Percentiles rank a stretch among this genome's conserved stretches.
Evolutionary conservation across 2,329 filamentous ascomycete species (phyloP).

Genomic region (Calonectria crousiana): DNA sequence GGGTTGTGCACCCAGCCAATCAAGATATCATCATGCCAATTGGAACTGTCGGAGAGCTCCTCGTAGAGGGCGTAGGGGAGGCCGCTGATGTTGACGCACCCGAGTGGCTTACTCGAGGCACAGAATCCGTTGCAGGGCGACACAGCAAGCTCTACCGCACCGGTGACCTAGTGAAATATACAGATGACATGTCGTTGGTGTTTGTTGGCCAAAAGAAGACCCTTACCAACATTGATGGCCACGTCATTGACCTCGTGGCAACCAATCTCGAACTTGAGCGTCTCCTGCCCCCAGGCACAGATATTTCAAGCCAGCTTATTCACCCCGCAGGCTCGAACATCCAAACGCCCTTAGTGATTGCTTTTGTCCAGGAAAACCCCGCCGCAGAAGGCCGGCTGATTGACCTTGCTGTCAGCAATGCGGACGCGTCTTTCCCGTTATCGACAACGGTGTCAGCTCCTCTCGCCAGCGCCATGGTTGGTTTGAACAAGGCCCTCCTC

Average conservation of each 20-base stretch:
- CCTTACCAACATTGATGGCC: slow-evolving; percentile 39
- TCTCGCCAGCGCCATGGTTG: slow-evolving; percentile 36
- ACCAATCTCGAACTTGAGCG: slow-evolving; percentile 39
- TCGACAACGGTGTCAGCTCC: slow-evolving; percentile 29
- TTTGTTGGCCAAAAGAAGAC: slow-evolving; percentile 40
- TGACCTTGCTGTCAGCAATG: slow-evolving; percentile 21
- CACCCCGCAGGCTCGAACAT: slow-evolving; percentile 32
- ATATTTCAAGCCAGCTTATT: slow-evolving; percentile 34
- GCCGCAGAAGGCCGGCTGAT: slow-evolving; percentile 7
- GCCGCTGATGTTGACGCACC: slow-evolving; percentile 30
- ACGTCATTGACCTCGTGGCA: slow-evolving; percentile 39
- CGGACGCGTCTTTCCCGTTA: slow-evolving; percentile 24
- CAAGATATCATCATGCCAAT: slow-evolving; percentile 44
- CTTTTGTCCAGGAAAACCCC: slow-evolving; percentile 29
- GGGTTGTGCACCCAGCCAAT: slow-evolving; percentile 45
- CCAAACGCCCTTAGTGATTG: slow-evolving; percentile 38
- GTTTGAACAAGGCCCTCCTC: slow-evolving; percentile 42
- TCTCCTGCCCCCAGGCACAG: slow-evolving; percentile 30
- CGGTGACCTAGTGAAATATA: slow-evolving; percentile 42
- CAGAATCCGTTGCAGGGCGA: slow-evolving; percentile 30
- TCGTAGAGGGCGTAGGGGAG: slow-evolving; percentile 49
- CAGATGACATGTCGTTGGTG: slow-evolving; percentile 38
- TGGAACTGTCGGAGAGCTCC: slow-evolving; percentile 50
- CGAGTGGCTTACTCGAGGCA: slow-evolving; percentile 39
- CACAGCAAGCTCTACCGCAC: slow-evolving; percentile 40